phyloP scores from a whole-genome alignment of 495 filamentous ascomycete genomes.

The Elaphomyces granulatus region DNA sequence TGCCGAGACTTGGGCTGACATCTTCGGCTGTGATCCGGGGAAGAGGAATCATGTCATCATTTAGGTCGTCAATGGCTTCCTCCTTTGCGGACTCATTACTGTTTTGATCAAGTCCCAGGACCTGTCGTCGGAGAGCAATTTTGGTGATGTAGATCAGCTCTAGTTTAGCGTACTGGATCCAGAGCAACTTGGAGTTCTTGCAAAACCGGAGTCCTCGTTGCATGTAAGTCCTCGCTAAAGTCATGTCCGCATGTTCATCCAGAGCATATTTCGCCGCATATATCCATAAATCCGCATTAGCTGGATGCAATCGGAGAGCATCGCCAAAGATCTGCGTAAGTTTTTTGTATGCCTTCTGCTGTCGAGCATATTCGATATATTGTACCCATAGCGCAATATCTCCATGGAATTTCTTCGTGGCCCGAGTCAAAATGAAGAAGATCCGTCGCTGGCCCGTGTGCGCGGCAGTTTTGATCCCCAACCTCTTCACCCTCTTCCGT shows the following conservation, averaged over 20 bases:
- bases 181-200: constrained; percentile 51
- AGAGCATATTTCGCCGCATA: constrained; percentile 65
- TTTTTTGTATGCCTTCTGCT: constrained; percentile 65
- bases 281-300: constrained; percentile 73
- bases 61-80: constrained; percentile 20
- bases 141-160: constrained; percentile 86
- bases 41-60: constrained; percentile 44
- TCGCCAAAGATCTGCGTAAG: constrained; percentile 61
- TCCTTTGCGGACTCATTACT: constrained; percentile 25
- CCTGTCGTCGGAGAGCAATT: constrained; percentile 53
- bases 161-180: constrained; percentile 81
- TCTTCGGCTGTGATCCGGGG: constrained; percentile 50
- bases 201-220: constrained; percentile 81
- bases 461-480: constrained; percentile 49
- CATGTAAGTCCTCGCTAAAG: constrained; percentile 71
- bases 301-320: constrained; percentile 70
- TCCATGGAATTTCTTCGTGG: constrained; percentile 71
- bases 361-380: constrained; percentile 68
- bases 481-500: constrained; percentile 62
- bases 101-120: constrained; percentile 50
- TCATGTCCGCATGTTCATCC: constrained; percentile 71
- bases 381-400: constrained; percentile 79
- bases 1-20: constrained; percentile 43
- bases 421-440: constrained; percentile 79
- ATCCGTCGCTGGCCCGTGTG: constrained; percentile 65